phyloP scores from a whole-genome alignment of 306 rosid species.

The Prunus kanzakura region DNA sequence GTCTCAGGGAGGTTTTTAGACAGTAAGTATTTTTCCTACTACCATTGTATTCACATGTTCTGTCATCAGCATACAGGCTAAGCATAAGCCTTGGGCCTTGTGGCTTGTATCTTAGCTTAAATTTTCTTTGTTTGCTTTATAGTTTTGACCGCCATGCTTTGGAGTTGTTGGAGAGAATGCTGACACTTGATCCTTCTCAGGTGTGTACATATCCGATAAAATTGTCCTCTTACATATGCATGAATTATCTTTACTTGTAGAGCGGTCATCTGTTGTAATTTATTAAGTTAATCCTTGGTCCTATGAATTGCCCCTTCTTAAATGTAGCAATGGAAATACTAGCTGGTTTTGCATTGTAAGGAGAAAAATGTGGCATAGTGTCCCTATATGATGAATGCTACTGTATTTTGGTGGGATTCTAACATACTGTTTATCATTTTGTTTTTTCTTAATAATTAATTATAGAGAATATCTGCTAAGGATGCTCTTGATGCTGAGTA shows the following conservation, averaged over 20 bases:
- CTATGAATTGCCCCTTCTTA: not conserved
- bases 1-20: slow-evolving; percentile 46
- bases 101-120: slow-evolving; percentile 1
- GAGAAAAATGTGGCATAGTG: not conserved
- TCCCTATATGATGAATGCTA: not conserved
- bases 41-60: not conserved
- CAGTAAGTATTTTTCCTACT: slow-evolving; percentile 34
- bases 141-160: slow-evolving; percentile 56
- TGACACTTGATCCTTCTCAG: slow-evolving; percentile 53
- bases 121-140: slow-evolving; percentile 7
- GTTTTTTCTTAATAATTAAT: not conserved
- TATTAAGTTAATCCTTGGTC: not conserved
- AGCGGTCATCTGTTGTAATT: not conserved
- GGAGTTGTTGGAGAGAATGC: slow-evolving; percentile 51
- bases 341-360: slow-evolving; percentile 2
- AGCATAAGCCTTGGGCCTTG: not conserved
- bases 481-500: slow-evolving; percentile 56
- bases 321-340: not conserved
- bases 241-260: not conserved
- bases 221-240: not conserved
- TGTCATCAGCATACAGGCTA: not conserved
- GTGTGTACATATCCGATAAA: slow-evolving; percentile 17
- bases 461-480: slow-evolving; percentile 48
- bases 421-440: slow-evolving; percentile 1
- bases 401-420: not conserved